Conservation (phyloP, 768 basidiomycete genomes). For the Boletus pseudopeckii region DNA sequence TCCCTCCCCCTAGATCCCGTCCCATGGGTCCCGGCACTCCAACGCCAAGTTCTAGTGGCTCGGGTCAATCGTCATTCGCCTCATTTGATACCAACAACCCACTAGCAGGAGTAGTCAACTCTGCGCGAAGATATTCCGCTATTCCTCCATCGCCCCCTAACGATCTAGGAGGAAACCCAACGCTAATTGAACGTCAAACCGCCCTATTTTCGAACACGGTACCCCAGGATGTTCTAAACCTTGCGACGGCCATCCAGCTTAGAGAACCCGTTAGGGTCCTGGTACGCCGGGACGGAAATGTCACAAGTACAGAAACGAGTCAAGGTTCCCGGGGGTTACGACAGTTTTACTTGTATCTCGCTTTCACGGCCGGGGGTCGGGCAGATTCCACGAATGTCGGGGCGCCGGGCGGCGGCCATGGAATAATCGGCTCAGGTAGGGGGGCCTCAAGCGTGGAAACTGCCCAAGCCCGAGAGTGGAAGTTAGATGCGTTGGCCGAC, state of each 20-base stretch:
- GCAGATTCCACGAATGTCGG: constrained; percentile 46
- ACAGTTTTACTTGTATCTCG: constrained; percentile 95
- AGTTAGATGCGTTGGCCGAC: constrained; percentile 87
- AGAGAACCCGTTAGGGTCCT: constrained; percentile 97
- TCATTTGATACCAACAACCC: constrained; percentile 44
- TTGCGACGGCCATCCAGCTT: constrained; percentile 89
- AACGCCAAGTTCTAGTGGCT: constrained; percentile 29
- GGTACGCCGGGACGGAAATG: constrained; percentile 86
- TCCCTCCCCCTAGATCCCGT: constrained; percentile 84
- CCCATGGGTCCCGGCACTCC: constrained; percentile 38
- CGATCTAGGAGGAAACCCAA: constrained; percentile 32
- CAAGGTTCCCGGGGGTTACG: constrained; percentile 82
- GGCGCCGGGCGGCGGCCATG: constrained; percentile 57
- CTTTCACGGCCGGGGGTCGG: constrained; percentile 85
- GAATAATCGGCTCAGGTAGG: constrained; percentile 93
- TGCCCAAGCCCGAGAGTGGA: constrained; percentile 88
- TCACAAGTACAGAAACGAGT: constrained; percentile 61
- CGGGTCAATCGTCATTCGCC: constrained; percentile 42
- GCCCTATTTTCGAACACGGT: constrained; percentile 98
- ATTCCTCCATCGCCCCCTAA: constrained; percentile 47
- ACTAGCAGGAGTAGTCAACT: constrained; percentile 33
- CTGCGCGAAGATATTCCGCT: constrained; percentile 58
- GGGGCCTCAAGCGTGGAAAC: constrained; percentile 78
- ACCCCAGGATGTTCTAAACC: constrained; percentile 94
- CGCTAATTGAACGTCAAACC: constrained; percentile 74